A percentile compares a stretch with the other conserved stretches of the same genome.
phyloP scores from a whole-genome alignment of 2,329 filamentous ascomycete species.

The Hypomyces rosellus region DNA sequence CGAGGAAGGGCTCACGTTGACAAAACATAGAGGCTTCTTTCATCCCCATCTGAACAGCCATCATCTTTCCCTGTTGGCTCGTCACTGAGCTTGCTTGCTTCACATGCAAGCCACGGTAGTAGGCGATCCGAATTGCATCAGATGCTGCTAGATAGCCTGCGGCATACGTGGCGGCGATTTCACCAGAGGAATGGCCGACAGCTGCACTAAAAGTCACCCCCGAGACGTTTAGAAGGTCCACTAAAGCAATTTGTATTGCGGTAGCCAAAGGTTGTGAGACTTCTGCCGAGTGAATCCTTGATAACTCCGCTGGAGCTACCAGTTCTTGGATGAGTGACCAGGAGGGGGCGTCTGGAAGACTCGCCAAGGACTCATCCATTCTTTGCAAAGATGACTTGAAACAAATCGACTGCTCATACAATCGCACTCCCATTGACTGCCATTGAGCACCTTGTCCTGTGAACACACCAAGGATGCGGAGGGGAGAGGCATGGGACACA shows the following conservation, averaged over 20 bases:
- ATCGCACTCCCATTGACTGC: neutral
- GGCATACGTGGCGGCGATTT: constrained; percentile 45
- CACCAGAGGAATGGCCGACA: constrained; percentile 43
- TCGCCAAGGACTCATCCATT: neutral
- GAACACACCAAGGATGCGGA: constrained; percentile 2
- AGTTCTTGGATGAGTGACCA: constrained; percentile 5
- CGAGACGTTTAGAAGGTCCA: constrained; percentile 22
- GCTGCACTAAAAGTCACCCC: constrained; percentile 29
- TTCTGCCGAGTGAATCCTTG: constrained; percentile 15
- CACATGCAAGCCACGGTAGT: neutral
- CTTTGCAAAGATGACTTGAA: neutral
- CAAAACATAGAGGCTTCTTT: constrained; percentile 14
- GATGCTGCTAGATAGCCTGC: constrained; percentile 32
- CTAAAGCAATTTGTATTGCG: constrained; percentile 22
- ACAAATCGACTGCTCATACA: neutral
- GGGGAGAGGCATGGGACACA: neutral
- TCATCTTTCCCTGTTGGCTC: too few species aligned
- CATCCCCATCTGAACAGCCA: neutral
- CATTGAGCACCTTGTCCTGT: constrained; percentile 9
- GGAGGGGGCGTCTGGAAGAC: neutral
- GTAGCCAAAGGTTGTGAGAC: constrained; percentile 25
- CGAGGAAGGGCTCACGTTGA: constrained; percentile 11
- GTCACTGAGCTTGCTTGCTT: too few species aligned
- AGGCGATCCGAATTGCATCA: constrained; percentile 16
- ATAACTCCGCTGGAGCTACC: neutral